Percentiles rank a stretch among this genome's conserved stretches.
phyloP scores from a whole-genome alignment of 1,139 yeast species.

The Zygoascus meyerae region DNA sequence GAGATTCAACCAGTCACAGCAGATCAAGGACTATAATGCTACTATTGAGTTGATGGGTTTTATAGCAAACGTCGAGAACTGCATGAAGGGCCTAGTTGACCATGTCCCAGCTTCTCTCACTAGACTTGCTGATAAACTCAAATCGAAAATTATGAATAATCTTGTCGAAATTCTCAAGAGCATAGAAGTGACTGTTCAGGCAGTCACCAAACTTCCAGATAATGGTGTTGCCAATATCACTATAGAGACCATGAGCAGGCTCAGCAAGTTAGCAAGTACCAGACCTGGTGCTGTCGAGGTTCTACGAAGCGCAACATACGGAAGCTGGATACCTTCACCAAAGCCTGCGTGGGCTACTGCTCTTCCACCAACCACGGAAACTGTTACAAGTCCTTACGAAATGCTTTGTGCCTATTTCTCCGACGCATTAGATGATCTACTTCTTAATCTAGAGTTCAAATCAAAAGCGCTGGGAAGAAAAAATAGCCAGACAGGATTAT shows the following conservation, averaged over 20 bases:
- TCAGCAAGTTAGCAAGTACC: constrained; percentile 62
- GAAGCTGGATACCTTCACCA: constrained; percentile 61
- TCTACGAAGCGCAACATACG: constrained; percentile 49
- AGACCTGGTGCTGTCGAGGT: constrained; percentile 48
- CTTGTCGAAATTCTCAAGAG: constrained; percentile 53
- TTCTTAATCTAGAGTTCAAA: constrained; percentile 53
- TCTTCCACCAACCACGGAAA: constrained; percentile 13
- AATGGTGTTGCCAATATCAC: constrained; percentile 65
- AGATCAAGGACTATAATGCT: too few relatives aligned
- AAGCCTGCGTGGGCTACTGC: constrained; percentile 26
- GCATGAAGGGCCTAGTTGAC: neutral
- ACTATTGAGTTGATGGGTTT: neutral
- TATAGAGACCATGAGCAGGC: constrained; percentile 57
- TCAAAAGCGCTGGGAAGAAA: constrained; percentile 40
- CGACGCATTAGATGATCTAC: constrained; percentile 69
- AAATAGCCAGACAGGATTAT: constrained; percentile 51
- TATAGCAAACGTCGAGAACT: neutral
- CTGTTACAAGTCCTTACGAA: constrained; percentile 38
- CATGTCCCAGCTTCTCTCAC: constrained; percentile 16
- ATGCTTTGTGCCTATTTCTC: constrained; percentile 60
- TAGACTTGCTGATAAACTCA: constrained; percentile 20
- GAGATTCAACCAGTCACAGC: too few relatives aligned
- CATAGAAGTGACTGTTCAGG: constrained; percentile 48
- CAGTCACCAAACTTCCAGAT: constrained; percentile 48
- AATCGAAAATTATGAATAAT: constrained; percentile 36